These are phyloP conservation scores for Pharus latifolius DNA, from an alignment of 176 grass and related monocot species.

Conservation along the genomic window DNA sequence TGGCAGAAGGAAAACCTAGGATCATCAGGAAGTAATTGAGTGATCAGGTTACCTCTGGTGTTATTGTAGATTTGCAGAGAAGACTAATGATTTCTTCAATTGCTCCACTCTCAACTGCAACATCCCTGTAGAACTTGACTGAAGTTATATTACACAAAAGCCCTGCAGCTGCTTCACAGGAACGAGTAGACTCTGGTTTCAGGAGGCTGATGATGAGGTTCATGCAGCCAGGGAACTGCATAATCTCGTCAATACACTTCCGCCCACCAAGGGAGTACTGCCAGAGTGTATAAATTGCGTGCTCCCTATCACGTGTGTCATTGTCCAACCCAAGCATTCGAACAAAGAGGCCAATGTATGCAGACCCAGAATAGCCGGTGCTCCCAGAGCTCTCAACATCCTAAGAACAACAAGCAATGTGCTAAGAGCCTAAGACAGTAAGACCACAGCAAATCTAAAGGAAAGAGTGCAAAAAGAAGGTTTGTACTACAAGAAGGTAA, in stretches of 20 bases:
- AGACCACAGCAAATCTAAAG: background rate
- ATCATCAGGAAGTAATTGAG: background rate
- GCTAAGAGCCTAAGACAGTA: background rate
- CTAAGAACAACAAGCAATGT: slow-evolving; percentile 22
- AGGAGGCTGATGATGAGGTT: slow-evolving; percentile 51
- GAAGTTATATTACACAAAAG: slow-evolving; percentile 41
- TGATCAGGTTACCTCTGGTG: slow-evolving; percentile 44
- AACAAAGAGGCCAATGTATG: slow-evolving; percentile 69
- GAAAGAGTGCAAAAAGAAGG: slow-evolving; percentile 1
- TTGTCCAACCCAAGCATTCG: slow-evolving; percentile 80
- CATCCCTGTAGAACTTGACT: slow-evolving; percentile 50
- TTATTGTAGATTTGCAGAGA: slow-evolving; percentile 34
- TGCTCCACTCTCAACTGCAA: slow-evolving; percentile 29
- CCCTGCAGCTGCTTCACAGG: slow-evolving; percentile 54
- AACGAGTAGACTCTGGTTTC: slow-evolving; percentile 39
- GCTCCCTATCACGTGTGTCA: slow-evolving; percentile 52
- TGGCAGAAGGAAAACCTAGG: background rate
- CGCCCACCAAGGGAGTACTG: slow-evolving; percentile 54
- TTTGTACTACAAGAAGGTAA: background rate
- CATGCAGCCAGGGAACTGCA: slow-evolving; percentile 62
- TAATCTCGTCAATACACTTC: slow-evolving; percentile 55
- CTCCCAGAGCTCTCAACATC: slow-evolving; percentile 27
- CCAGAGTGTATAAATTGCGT: slow-evolving; percentile 48
- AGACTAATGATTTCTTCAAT: slow-evolving; percentile 56
- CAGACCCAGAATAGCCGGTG: slow-evolving; percentile 8